Evolutionary conservation across 352 stramenopile species (phyloP).

Genomic region (Pythium aquatile): DNA sequence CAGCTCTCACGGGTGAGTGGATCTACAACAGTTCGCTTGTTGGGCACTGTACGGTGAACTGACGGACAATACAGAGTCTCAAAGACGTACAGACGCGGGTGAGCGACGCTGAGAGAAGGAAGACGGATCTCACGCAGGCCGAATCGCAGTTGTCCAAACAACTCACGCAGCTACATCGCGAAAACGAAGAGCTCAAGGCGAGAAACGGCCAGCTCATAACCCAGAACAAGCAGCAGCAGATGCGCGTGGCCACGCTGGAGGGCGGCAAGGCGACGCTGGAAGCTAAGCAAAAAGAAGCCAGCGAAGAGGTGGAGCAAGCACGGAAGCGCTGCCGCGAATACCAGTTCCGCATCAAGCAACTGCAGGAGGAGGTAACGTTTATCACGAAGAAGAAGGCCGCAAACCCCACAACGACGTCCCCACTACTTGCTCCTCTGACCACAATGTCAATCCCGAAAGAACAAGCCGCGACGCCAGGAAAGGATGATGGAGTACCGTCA

Average conservation of each 20-base stretch:
- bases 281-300: constrained; percentile 38
- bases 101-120: constrained; percentile 44
- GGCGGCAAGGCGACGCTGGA: constrained; percentile 29
- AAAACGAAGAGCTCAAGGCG: constrained; percentile 58
- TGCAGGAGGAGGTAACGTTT: constrained; percentile 69
- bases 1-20: constrained; percentile 16
- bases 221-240: constrained; percentile 52
- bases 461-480: not conserved
- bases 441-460: not conserved
- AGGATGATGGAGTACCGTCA: constrained; percentile 19
- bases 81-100: constrained; percentile 38
- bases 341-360: constrained; percentile 65
- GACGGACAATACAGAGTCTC: constrained; percentile 31
- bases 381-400: constrained; percentile 36
- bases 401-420: not conserved
- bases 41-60: not conserved
- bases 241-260: constrained; percentile 41
- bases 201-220: constrained; percentile 36
- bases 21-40: constrained; percentile 23
- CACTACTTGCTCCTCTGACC: not conserved
- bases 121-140: constrained; percentile 26
- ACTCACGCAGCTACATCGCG: constrained; percentile 41
- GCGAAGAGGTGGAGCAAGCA: constrained; percentile 44
- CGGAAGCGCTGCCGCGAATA: constrained; percentile 50
- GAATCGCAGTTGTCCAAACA: constrained; percentile 46